phyloP scores from a whole-genome alignment of 768 basidiomycete genomes.

The Boletus edulis region DNA sequence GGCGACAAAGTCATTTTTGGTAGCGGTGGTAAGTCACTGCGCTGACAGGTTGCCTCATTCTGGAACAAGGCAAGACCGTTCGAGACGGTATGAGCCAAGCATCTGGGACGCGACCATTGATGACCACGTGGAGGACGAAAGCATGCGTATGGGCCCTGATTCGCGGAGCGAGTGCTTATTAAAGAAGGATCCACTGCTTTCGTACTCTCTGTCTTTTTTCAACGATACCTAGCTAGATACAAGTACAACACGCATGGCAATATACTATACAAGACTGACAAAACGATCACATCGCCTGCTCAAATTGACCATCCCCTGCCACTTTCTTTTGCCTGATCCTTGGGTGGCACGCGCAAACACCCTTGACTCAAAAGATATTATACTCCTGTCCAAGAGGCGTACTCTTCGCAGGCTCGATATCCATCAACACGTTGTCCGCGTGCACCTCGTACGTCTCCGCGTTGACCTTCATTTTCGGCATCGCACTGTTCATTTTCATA shows the following conservation, averaged over 20 bases:
- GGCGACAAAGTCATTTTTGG: conserved; percentile 94
- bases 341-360: too few relatives aligned
- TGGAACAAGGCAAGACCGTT: conserved; percentile 75
- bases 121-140: conserved; percentile 18
- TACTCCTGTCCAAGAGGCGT: background rate
- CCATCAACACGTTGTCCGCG: conserved; percentile 75
- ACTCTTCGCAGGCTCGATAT: conserved; percentile 67
- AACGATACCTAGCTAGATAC: conserved; percentile 1
- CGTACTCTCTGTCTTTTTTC: background rate
- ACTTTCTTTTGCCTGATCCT: too few relatives aligned
- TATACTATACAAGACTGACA: conserved; percentile 5
- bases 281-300: background rate
- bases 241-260: conserved; percentile 1
- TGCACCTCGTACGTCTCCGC: conserved; percentile 86
- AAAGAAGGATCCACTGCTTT: background rate
- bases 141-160: conserved; percentile 11
- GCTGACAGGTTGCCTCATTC: background rate
- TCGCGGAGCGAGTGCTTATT: conserved; percentile 26
- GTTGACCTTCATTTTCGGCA: conserved; percentile 82
- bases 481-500: conserved; percentile 90
- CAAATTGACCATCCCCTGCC: background rate
- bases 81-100: conserved; percentile 98
- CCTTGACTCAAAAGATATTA: too few relatives aligned
- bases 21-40: conserved; percentile 54
- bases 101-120: conserved; percentile 41